Conservation (phyloP, 257 asterid species). For the Haberlea rhodopensis region DNA sequence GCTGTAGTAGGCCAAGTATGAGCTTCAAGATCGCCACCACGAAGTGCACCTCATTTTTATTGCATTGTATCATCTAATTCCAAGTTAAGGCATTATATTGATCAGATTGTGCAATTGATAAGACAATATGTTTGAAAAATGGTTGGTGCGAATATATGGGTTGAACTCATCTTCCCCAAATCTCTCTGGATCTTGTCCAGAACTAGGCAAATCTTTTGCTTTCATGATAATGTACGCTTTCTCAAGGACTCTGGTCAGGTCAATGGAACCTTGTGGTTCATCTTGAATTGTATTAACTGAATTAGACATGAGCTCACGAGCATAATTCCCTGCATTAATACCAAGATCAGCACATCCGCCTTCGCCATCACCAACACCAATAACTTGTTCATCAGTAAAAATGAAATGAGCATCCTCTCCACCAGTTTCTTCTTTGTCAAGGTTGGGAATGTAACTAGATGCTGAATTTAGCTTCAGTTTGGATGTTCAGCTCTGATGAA, state of each 20-base stretch:
- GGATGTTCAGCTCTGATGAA: conserved; percentile 60
- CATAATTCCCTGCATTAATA: conserved; percentile 81
- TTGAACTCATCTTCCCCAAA: too few relatives aligned
- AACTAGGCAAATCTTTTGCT: conserved; percentile 81
- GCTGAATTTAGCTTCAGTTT: conserved; percentile 75
- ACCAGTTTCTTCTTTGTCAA: conserved; percentile 95
- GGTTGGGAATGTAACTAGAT: conserved; percentile 89
- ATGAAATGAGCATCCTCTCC: too few relatives aligned
- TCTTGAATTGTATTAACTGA: conserved; percentile 68
- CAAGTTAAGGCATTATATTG: too few relatives aligned
- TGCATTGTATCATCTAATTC: too few relatives aligned
- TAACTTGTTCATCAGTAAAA: conserved; percentile 69
- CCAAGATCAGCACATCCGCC: conserved; percentile 98
- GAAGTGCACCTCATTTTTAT: too few relatives aligned
- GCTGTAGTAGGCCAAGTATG: too few relatives aligned
- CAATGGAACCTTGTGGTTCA: conserved; percentile 76
- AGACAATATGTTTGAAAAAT: too few relatives aligned
- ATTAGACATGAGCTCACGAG: conserved; percentile 85
- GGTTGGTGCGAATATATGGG: too few relatives aligned
- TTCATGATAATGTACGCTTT: conserved; percentile 68
- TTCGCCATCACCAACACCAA: conserved; percentile 96
- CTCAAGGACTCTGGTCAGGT: conserved; percentile 82
- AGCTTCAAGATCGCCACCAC: too few relatives aligned
- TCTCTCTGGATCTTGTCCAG: too few relatives aligned
- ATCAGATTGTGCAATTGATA: too few relatives aligned